Percentiles rank a stretch among this genome's conserved stretches.
phyloP scores from a whole-genome alignment of 805 yeast species.

The Blastobotrys chiropterorum region DNA sequence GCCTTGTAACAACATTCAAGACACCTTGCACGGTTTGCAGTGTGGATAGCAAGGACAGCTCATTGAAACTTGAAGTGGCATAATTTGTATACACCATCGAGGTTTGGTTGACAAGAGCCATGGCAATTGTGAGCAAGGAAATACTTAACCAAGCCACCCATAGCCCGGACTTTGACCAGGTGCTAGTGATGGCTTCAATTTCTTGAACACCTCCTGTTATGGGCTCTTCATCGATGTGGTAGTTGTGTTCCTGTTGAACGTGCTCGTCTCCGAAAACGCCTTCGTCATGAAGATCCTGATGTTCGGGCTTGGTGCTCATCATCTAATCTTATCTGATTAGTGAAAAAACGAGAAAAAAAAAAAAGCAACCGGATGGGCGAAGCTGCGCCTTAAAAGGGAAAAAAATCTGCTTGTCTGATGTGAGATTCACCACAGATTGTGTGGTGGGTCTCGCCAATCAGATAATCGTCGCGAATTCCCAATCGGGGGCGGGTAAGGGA shows the following conservation, averaged over 20 bases:
- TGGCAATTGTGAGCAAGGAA: constrained; percentile 10
- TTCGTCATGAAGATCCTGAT: too few relatives aligned
- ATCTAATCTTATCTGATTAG: constrained; percentile 1
- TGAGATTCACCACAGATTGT: too few relatives aligned
- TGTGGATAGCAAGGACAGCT: constrained; percentile 37
- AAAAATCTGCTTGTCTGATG: not conserved
- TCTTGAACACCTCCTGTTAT: constrained; percentile 6
- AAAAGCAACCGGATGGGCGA: not conserved
- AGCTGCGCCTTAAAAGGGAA: not conserved
- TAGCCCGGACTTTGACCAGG: constrained; percentile 9
- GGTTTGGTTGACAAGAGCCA: constrained; percentile 10
- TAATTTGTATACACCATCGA: constrained; percentile 26
- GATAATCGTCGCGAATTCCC: too few relatives aligned
- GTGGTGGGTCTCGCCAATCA: too few relatives aligned
- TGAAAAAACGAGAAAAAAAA: not conserved
- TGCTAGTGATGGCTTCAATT: constrained; percentile 8
- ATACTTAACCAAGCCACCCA: constrained; percentile 12
- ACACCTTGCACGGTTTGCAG: constrained; percentile 37
- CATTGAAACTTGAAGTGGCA: constrained; percentile 37
- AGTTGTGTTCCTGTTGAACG: not conserved
- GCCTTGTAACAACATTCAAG: constrained; percentile 35
- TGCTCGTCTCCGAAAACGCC: not conserved
- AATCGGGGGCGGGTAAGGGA: too few relatives aligned
- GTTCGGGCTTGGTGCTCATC: too few relatives aligned
- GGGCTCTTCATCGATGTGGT: not conserved